phyloP scores from a whole-genome alignment of 1,284 basidiomycete genomes.

The Mycosarcoma maydis region DNA sequence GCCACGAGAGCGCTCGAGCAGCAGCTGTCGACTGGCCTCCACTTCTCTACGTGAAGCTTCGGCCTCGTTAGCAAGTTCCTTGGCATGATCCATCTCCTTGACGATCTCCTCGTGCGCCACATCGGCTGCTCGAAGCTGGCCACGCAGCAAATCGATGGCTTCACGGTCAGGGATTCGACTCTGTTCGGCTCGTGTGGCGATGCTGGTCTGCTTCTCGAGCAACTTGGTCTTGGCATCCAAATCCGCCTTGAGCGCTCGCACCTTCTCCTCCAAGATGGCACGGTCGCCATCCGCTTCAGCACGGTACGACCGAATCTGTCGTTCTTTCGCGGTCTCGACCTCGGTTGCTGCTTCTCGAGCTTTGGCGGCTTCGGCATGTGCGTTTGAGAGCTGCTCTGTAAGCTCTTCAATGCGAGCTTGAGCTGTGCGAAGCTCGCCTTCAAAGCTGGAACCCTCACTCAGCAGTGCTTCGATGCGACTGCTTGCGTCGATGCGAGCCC shows the following conservation, averaged over 20 bases:
- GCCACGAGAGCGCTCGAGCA: conserved; percentile 41
- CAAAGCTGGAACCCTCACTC: conserved; percentile 55
- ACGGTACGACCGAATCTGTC: conserved; percentile 51
- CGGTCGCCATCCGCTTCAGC: conserved; percentile 62
- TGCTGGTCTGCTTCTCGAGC: conserved; percentile 30
- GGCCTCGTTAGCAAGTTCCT: conserved; percentile 44
- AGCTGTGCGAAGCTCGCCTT: conserved; percentile 52
- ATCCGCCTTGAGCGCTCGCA: conserved; percentile 48
- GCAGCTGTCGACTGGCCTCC: conserved; percentile 44
- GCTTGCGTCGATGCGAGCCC: conserved; percentile 54
- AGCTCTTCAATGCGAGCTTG: conserved; percentile 59
- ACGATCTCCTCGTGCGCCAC: conserved; percentile 58
- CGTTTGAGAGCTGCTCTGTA: conserved; percentile 47
- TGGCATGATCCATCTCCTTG: conserved; percentile 52
- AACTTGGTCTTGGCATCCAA: conserved; percentile 37
- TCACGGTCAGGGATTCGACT: conserved; percentile 36
- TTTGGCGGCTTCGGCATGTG: conserved; percentile 49
- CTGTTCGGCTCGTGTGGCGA: conserved; percentile 22
- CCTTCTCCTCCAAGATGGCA: conserved; percentile 59
- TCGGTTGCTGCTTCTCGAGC: conserved; percentile 50
- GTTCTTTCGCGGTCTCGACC: conserved; percentile 51
- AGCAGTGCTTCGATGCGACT: conserved; percentile 58
- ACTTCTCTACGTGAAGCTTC: conserved; percentile 44
- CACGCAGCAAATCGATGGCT: conserved; percentile 48
- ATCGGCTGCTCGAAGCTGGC: conserved; percentile 60